Base-by-base conservation (phyloP, 2,329 filamentous ascomycete species). In the Colletotrichum graminicola region DNA sequence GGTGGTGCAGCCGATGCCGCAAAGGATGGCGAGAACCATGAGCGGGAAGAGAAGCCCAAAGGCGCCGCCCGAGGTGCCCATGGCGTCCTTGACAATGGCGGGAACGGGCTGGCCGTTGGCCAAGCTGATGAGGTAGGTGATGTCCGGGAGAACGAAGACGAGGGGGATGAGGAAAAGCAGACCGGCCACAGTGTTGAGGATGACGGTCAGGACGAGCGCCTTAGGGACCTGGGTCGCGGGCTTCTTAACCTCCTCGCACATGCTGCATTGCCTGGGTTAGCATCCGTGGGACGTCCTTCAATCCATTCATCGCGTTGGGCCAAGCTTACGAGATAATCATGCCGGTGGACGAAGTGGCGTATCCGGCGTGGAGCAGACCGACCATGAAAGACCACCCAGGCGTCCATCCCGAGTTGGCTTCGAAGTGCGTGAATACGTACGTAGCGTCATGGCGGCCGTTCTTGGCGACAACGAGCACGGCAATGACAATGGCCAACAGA, bases 291-390 rank as follows among this genome's bases (percentile, higher is more conserved):
- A 71, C 57, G 62, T 67, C 16, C 10, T 12, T 23, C 10, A 1
- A 11, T n/a, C 5, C 45, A 12, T 23, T 3, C 49, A 71, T 65
- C 60, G 64, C 43, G 66, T 66, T 59, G 21, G 32, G 45, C 69
- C 36, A 72, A 60, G 85, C 89, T 85, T 82, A 91, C 89, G 90
- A 92, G 78, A 94, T 91, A 71, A 94, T 91, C 92, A 94, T 94
- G 81, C 92, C 92, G 0, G 91, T 93, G 21, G 91, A 92, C 5
- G 91, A 93, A 18, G 91, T 93, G 56, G 90, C 91, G 77, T 94
- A 93, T 73, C 89, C 92, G 61, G 90, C 91, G 76, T 93, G 91
- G 26, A 93, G 84, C 36, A 94, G 85, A 77, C 92, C 92, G 71
- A 94, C 89, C 78, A 88, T 90, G 82, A 93, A 93, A 5, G 91